Evolutionary conservation across 176 grass and related monocot genomes (phyloP).

Genomic region (Musa schizocarpa): DNA sequence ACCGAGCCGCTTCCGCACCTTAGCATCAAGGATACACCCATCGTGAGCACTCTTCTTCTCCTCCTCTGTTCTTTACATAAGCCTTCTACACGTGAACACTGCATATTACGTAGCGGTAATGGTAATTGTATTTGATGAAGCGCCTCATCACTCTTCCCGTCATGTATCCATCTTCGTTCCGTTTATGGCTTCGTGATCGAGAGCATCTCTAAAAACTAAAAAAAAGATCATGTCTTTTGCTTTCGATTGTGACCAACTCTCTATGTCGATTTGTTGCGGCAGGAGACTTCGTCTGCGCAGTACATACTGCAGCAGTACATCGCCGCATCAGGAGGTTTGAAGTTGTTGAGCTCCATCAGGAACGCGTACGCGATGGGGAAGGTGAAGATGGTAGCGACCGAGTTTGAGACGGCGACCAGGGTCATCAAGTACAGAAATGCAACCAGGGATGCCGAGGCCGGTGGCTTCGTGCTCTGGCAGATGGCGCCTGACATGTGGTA

Average conservation of each 20-base stretch:
- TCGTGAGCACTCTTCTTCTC: not conserved
- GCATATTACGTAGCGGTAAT: not conserved
- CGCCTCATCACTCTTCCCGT: not conserved
- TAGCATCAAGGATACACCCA: constrained; percentile 14
- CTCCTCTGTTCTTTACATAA: not conserved
- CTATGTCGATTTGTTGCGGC: too few species aligned
- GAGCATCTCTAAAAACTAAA: not conserved
- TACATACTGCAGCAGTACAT: constrained; percentile 18
- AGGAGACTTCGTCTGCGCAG: constrained; percentile 10
- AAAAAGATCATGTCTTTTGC: not conserved
- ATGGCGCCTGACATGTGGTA: constrained; percentile 20
- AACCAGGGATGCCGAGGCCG: constrained; percentile 2
- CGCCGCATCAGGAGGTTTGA: constrained; percentile 12
- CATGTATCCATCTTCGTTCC: not conserved
- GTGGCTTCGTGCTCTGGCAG: constrained; percentile 12
- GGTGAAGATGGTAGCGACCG: not conserved
- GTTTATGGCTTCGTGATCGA: not conserved
- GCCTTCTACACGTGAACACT: not conserved
- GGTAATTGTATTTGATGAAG: not conserved
- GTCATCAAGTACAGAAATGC: not conserved
- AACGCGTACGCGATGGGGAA: constrained; percentile 8
- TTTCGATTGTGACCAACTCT: not conserved
- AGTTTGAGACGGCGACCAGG: constrained; percentile 11
- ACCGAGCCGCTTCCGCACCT: constrained; percentile 9
- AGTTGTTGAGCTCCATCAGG: not conserved